Conservation (phyloP, 2,329 filamentous ascomycete genomes). For the Fusarium robinianum region DNA sequence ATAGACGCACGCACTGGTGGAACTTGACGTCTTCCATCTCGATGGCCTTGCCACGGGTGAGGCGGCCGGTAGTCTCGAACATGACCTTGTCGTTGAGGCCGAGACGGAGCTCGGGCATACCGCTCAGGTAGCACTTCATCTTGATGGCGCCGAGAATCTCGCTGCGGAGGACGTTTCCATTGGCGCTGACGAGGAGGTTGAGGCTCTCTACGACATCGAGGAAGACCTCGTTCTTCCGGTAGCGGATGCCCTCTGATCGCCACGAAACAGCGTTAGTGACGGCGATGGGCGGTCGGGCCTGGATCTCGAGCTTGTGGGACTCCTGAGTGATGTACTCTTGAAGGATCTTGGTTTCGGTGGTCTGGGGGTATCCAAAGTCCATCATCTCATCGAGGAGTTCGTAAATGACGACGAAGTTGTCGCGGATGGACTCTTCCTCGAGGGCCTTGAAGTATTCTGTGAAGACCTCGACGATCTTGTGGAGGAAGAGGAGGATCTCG, state of each 20-base stretch:
- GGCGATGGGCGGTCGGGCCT: constrained; percentile 93
- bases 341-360: constrained; percentile 96
- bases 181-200: constrained; percentile 91
- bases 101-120: constrained; percentile 94
- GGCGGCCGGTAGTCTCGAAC: constrained; percentile 96
- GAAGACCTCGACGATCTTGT: constrained; percentile 98
- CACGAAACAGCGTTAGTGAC: constrained; percentile 98
- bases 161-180: constrained; percentile 91
- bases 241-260: constrained; percentile 96
- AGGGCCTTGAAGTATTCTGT: constrained; percentile 99
- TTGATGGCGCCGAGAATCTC: constrained; percentile 98
- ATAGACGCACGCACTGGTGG: constrained; percentile 95
- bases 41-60: constrained; percentile 93
- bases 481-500: constrained; percentile 96
- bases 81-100: constrained; percentile 99
- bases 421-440: constrained; percentile 96
- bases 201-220: constrained; percentile 95
- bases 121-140: constrained; percentile 99
- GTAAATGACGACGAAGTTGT: constrained; percentile 99
- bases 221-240: constrained; percentile 99
- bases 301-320: constrained; percentile 96
- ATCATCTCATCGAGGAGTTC: constrained; percentile 99
- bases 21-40: constrained; percentile 99
- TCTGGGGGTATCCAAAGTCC: constrained; percentile 99
- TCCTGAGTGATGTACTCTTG: constrained; percentile 99